Base-by-base conservation (phyloP, 352 stramenopile genomes). In the Phytophthora pini region DNA sequence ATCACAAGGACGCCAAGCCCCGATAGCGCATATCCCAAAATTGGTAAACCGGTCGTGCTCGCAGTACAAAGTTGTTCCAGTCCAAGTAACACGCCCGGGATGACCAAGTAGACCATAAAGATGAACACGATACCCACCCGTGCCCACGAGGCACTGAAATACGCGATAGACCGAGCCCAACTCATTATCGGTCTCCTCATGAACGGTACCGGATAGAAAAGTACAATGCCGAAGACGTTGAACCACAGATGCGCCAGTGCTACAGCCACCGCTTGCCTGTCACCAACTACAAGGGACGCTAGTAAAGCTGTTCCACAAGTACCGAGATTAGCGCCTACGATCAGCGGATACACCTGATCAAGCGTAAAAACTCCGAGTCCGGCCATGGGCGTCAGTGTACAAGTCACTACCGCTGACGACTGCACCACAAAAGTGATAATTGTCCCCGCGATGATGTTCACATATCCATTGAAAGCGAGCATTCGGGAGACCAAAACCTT, bases 241-340 rank as follows among this genome's bases (percentile, higher is more conserved):
- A 98, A 97, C 64, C 93, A 95, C 24, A 97, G 80, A 65, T 98
- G 92, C 15, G 78, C 78, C 26, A 98, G 76, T 48, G 90, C 93
- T 20, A 98, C 83, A 57, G 95, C 87, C 47, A 97, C 80, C 4
- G 85, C 72, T 24, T 90, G 61, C 0, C 72, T 62, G 38, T 85
- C 90, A 31, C 76, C 79, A 40, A 88, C 90, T 17, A 98, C 90
- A 29, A 97, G 59, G 12, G 91, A 77, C 44, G 92, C 89, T 17
- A 98, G 60, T 34, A 98, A 56, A n/a, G 78, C 89, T 46, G 90
- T 97, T 7, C 88, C 73, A 5, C 89, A 97, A 17, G 93, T 97
- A 24, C 92, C 93, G 54, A 98, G 76, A 63, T 98, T 98, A 52
- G 93, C 86, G 46, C 91, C 93, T n/a, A 98, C 66, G 54, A 93